Evolutionary conservation across 495 filamentous ascomycete species (phyloP).

Genomic region (Diplogelasinospora grovesii): DNA sequence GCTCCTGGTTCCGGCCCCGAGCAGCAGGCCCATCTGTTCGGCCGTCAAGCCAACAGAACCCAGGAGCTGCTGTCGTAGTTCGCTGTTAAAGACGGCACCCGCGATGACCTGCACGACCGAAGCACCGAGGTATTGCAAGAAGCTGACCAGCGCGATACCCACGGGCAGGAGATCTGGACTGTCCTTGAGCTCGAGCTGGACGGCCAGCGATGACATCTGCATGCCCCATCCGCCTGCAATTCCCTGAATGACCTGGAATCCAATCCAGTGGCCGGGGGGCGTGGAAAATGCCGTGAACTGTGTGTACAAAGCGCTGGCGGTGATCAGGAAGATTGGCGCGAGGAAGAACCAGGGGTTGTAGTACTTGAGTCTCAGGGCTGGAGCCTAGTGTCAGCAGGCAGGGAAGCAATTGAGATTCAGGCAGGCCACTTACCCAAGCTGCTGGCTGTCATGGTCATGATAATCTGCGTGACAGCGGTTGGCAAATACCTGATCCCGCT

Average conservation of each 20-base stretch:
- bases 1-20: conserved; percentile 2
- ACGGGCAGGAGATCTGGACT: conserved; percentile 5
- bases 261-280: conserved; percentile 38
- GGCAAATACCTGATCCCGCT: conserved; percentile 44
- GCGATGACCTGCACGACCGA: conserved; percentile 15
- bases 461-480: conserved; percentile 27
- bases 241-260: conserved; percentile 45
- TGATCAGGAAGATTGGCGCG: conserved; percentile 6
- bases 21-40: conserved; percentile 1
- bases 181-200: conserved; percentile 16
- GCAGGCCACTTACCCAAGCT: not conserved
- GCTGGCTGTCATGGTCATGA: not conserved
- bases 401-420: not conserved
- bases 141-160: conserved; percentile 15
- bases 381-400: not conserved
- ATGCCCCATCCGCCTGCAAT: conserved; percentile 35
- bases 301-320: conserved; percentile 28
- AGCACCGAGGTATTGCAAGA: conserved; percentile 16
- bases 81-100: conserved; percentile 11
- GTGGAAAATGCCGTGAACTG: conserved; percentile 27
- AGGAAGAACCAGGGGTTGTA: conserved; percentile 17
- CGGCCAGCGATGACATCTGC: conserved; percentile 24
- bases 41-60: not conserved
- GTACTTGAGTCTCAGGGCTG: conserved; percentile 8
- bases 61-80: conserved; percentile 4